These are phyloP conservation scores for Tremella mesenterica DNA, from an alignment of 768 basidiomycete genomes.

Conservation along the genomic window DNA sequence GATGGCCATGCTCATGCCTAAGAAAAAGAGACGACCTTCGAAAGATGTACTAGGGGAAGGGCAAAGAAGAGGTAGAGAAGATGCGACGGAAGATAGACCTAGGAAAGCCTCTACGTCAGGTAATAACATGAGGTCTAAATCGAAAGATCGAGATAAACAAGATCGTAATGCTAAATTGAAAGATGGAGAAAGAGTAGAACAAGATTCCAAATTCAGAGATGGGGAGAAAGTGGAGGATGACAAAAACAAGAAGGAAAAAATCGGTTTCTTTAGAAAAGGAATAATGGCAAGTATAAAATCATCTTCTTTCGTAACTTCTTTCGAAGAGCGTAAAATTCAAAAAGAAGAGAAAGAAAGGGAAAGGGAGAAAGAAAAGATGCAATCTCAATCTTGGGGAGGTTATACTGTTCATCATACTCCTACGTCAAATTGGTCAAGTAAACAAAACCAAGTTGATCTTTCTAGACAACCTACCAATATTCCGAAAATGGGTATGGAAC, in stretches of 20 bases:
- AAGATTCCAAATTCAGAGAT: too few relatives aligned
- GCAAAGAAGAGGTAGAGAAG: neutral
- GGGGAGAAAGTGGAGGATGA: slow-evolving; percentile 1
- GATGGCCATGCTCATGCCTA: neutral
- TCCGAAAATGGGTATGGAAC: too few relatives aligned
- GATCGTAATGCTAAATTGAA: slow-evolving; percentile 8
- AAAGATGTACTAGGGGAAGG: neutral
- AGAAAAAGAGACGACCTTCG: neutral
- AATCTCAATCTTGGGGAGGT: slow-evolving; percentile 39
- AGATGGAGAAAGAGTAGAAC: slow-evolving; percentile 12
- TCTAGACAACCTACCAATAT: slow-evolving; percentile 16
- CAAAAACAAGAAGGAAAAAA: slow-evolving; percentile 28
- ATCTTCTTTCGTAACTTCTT: neutral
- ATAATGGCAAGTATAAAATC: slow-evolving; percentile 25
- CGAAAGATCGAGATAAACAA: neutral
- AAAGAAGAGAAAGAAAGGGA: slow-evolving; percentile 35
- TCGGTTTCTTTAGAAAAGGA: slow-evolving; percentile 38
- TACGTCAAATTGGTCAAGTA: too few relatives aligned
- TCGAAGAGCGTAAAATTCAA: slow-evolving; percentile 24
- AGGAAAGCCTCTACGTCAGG: neutral
- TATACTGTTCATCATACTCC: slow-evolving; percentile 3
- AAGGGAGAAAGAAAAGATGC: slow-evolving; percentile 32
- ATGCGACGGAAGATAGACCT: too few relatives aligned
- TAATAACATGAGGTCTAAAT: neutral
- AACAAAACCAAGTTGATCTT: neutral